A percentile compares a stretch with the other conserved stretches of the same genome.
Conservation (phyloP, 2,329 filamentous ascomycete genomes). For the Tolypocladium inflatum region DNA sequence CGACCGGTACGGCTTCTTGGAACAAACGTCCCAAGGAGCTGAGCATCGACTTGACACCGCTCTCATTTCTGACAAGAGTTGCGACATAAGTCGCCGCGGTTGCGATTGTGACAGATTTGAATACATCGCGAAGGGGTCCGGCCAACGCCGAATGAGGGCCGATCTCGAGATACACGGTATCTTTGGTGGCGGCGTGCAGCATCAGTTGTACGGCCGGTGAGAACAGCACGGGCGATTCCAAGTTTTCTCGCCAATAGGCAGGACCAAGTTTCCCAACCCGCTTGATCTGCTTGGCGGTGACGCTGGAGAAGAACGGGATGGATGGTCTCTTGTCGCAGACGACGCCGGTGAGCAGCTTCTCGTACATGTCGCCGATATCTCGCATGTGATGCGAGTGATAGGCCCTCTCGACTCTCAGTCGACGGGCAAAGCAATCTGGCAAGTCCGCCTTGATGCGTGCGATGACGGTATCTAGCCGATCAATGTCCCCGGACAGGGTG, state of each 20-base stretch:
- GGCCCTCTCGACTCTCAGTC: conserved; percentile 3
- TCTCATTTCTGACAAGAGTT: conserved; percentile 5
- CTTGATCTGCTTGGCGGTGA: background rate
- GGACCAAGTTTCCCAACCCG: background rate
- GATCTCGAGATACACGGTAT: conserved; percentile 6
- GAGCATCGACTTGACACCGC: conserved; percentile 6
- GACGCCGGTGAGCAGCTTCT: background rate
- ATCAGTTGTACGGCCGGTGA: conserved; percentile 2
- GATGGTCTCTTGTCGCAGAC: background rate
- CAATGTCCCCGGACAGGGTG: conserved; percentile 21
- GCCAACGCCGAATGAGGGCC: conserved; percentile 16
- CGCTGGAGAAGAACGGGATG: conserved; percentile 5
- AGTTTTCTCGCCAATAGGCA: conserved; percentile 7
- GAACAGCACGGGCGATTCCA: conserved; percentile 8
- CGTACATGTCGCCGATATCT: background rate
- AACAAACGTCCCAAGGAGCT: conserved; percentile 8
- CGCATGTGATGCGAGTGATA: conserved; percentile 1
- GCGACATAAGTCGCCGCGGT: conserved; percentile 8
- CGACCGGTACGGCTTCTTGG: conserved; percentile 5
- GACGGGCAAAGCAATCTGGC: conserved; percentile 10
- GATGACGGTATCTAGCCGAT: background rate
- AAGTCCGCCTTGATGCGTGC: background rate
- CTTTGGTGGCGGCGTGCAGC: background rate
- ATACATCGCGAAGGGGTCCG: conserved; percentile 13
- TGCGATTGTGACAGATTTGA: background rate